These are phyloP conservation scores for Simplicillium sp. DNA, from an alignment of 2,329 filamentous ascomycete species.

Conservation along the genomic window DNA sequence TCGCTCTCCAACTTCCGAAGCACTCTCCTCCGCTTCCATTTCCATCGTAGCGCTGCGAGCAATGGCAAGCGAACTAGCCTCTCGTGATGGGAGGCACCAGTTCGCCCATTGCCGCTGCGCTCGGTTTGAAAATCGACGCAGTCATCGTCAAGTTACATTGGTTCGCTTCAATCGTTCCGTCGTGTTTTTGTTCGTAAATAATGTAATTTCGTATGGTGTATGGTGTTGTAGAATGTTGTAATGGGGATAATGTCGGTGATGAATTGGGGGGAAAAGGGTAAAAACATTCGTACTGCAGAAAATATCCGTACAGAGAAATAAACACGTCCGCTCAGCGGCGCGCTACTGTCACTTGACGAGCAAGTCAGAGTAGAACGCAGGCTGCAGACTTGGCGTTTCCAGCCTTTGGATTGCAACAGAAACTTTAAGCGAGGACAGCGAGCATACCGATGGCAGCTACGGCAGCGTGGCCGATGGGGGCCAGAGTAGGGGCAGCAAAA, in stretches of 20 bases:
- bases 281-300: background rate
- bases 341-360: conserved; percentile 6
- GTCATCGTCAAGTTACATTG: conserved; percentile 6
- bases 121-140: conserved; percentile 2
- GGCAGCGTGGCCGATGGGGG: conserved; percentile 33
- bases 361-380: background rate
- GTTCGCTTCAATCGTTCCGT: conserved; percentile 11
- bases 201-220: conserved; percentile 5
- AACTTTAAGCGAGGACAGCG: conserved; percentile 28
- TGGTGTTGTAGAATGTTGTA: too few relatives aligned
- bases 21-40: too few relatives aligned
- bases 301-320: conserved; percentile 20
- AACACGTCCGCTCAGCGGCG: conserved; percentile 9
- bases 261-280: too few relatives aligned
- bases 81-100: too few relatives aligned
- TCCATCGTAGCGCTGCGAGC: too few relatives aligned
- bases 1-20: too few relatives aligned
- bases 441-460: conserved; percentile 41
- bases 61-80: too few relatives aligned
- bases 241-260: too few relatives aligned
- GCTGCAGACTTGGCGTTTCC: conserved; percentile 1
- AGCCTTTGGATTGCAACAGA: background rate
- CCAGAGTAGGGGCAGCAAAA: conserved; percentile 27
- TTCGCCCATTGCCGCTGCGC: too few relatives aligned
- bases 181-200: conserved; percentile 11